Base-by-base conservation (phyloP, 768 basidiomycete genomes). In the Psilocybe cubensis region DNA sequence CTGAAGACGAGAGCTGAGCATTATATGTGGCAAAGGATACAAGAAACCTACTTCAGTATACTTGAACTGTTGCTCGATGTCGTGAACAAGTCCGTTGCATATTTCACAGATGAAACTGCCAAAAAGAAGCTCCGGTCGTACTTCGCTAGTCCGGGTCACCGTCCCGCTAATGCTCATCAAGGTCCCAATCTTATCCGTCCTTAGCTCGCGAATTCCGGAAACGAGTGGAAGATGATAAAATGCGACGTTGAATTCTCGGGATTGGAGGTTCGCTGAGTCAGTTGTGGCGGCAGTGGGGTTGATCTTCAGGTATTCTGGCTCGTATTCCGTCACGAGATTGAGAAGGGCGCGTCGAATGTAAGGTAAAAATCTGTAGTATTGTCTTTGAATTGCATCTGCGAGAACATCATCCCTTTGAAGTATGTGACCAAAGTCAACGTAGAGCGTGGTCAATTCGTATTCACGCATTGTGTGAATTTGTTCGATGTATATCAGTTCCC, bases 51-150 rank as follows among this genome's bases (percentile, higher is more conserved):
- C 95, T 80, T 98, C 97, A 18, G 97, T 99, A 70, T 98, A 98
- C 70, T 98, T 99, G 83, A 99, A 99, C 70, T 99, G 97, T 70
- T 99, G 97, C 69, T 99, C 97, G 46, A 99, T 88, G 67, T 98
- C 96, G 53, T 89, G 85, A 23, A 98, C 89, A 10, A 89, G 77
- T 27, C 91, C 92, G 44, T 85, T 83, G 68, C 97, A 99, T 41
- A 89, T 83, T 72, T 93, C 90, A 65, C 97, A 99, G 45, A 89
- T 85, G 70, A 97, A 99, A 57, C 92, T 95, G 18, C 96, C 97
- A 66, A 83, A 95, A 18, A 98, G 79, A 47, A 99, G 74, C 73
- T 98, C 97, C 1, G 97, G 97, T 27, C 97, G 81, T 43, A 99
- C 97, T 77, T 99, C 97, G 63, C 92, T 95, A 3, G 97, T 99